Conservation (phyloP, 352 stramenopile genomes). For the Albugo laibachii region DNA sequence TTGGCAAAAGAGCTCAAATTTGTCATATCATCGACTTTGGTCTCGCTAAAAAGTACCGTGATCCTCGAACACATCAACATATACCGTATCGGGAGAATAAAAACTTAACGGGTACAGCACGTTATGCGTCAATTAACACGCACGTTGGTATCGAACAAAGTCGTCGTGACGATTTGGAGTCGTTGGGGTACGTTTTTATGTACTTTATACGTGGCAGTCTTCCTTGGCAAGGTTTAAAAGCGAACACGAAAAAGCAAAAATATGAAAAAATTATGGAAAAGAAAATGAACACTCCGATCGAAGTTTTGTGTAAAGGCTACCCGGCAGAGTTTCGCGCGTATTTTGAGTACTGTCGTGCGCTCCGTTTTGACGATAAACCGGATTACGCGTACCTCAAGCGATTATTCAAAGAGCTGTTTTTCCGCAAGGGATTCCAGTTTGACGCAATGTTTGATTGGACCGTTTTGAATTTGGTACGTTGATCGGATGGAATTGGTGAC, state of each 20-base stretch:
- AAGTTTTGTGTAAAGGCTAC: conserved; percentile 87
- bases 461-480: conserved; percentile 72
- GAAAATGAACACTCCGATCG: conserved; percentile 91
- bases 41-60: conserved; percentile 79
- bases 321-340: conserved; percentile 93
- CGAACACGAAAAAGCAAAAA: conserved; percentile 88
- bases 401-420: conserved; percentile 98
- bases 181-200: conserved; percentile 89
- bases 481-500: not conserved
- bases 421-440: conserved; percentile 96
- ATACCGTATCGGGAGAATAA: conserved; percentile 84
- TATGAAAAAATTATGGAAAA: conserved; percentile 99
- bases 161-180: conserved; percentile 94
- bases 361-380: conserved; percentile 78
- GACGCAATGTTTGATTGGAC: conserved; percentile 99
- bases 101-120: conserved; percentile 88
- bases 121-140: conserved; percentile 98
- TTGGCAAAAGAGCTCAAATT: conserved; percentile 74
- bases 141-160: conserved; percentile 97
- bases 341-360: conserved; percentile 85
- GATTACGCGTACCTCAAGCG: conserved; percentile 84
- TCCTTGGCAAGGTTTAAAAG: conserved; percentile 96
- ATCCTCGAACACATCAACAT: conserved; percentile 78
- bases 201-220: conserved; percentile 89
- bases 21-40: conserved; percentile 80